These are phyloP conservation scores for Aaosphaeria pasadenensis DNA, from an alignment of 2,329 filamentous ascomycete species.

Conservation along the genomic window DNA sequence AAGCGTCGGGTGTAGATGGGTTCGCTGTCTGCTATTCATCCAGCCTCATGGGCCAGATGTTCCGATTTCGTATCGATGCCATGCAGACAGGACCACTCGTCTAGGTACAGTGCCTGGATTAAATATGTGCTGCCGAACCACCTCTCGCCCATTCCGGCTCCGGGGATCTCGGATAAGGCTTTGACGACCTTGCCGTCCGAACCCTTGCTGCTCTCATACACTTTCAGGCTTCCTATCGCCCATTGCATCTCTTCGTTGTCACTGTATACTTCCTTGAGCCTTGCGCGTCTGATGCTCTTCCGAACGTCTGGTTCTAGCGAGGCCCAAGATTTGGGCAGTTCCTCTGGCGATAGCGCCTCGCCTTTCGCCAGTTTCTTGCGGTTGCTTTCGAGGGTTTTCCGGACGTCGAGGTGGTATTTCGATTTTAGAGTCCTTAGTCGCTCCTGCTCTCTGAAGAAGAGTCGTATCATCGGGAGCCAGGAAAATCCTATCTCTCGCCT, in stretches of 20 bases:
- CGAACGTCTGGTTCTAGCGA: conserved; percentile 10
- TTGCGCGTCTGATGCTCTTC: conserved; percentile 17
- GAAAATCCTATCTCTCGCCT: conserved; percentile 20
- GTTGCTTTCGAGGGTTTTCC: conserved; percentile 8
- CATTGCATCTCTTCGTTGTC: conserved; percentile 27
- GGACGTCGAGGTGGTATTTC: conserved; percentile 5
- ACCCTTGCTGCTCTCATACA: conserved; percentile 13
- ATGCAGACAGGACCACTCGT: conserved; percentile 33
- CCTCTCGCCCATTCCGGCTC: conserved; percentile 25
- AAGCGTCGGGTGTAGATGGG: too few relatives aligned
- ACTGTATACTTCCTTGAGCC: conserved; percentile 21
- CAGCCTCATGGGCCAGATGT: conserved; percentile 1
- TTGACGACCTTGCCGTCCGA: neutral
- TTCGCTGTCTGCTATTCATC: too few relatives aligned
- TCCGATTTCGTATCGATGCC: conserved; percentile 25
- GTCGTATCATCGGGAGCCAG: conserved; percentile 25
- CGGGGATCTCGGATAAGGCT: conserved; percentile 13
- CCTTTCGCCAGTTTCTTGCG: conserved; percentile 9
- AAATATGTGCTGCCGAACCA: conserved; percentile 27
- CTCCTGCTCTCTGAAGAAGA: conserved; percentile 31
- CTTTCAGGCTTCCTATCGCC: conserved; percentile 24
- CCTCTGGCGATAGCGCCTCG: conserved; percentile 9
- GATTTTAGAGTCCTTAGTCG: conserved; percentile 7
- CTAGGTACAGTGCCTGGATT: conserved; percentile 28
- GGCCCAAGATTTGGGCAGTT: conserved; percentile 5